Evolutionary conservation across 1,284 basidiomycete genomes (phyloP).

Genomic region (Mycena citricolor): DNA sequence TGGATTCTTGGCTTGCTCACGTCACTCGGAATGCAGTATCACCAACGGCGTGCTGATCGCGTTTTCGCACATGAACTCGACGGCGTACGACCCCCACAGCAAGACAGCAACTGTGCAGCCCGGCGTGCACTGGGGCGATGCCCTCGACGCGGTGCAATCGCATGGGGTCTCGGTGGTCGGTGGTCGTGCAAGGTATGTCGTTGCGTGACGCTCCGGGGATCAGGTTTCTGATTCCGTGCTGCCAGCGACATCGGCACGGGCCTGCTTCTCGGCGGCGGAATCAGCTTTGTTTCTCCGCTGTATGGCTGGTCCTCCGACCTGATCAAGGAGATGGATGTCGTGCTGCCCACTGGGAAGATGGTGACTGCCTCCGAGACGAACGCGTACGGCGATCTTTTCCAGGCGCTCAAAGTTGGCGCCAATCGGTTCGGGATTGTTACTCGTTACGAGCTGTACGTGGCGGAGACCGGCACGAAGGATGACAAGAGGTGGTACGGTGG

Average conservation of each 20-base stretch:
- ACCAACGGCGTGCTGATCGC: slow-evolving; percentile 6
- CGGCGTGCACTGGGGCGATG: slow-evolving; percentile 1
- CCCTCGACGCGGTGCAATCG: not conserved
- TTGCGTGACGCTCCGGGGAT: too few species aligned
- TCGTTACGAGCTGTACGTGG: slow-evolving; percentile 36
- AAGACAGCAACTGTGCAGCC: slow-evolving; percentile 3
- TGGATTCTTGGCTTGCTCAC: not conserved
- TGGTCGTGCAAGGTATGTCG: too few species aligned
- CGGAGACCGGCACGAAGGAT: slow-evolving; percentile 33
- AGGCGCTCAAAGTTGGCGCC: slow-evolving; percentile 40
- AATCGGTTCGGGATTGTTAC: slow-evolving; percentile 45
- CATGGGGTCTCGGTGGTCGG: slow-evolving; percentile 1
- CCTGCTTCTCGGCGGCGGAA: slow-evolving; percentile 41
- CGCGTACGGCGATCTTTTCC: slow-evolving; percentile 39
- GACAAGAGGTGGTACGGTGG: slow-evolving; percentile 40
- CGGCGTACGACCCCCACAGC: not conserved
- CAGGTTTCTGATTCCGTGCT: not conserved
- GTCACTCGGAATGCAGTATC: not conserved
- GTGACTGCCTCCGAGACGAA: slow-evolving; percentile 40
- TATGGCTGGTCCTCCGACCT: slow-evolving; percentile 38
- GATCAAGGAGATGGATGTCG: slow-evolving; percentile 36
- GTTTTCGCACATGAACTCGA: slow-evolving; percentile 1
- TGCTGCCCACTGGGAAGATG: slow-evolving; percentile 36
- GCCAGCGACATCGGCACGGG: slow-evolving; percentile 39
- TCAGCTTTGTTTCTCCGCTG: slow-evolving; percentile 36